These are phyloP conservation scores for Xylaria sp. DNA, from an alignment of 2,329 filamentous ascomycete genomes.

Conservation along the genomic window DNA sequence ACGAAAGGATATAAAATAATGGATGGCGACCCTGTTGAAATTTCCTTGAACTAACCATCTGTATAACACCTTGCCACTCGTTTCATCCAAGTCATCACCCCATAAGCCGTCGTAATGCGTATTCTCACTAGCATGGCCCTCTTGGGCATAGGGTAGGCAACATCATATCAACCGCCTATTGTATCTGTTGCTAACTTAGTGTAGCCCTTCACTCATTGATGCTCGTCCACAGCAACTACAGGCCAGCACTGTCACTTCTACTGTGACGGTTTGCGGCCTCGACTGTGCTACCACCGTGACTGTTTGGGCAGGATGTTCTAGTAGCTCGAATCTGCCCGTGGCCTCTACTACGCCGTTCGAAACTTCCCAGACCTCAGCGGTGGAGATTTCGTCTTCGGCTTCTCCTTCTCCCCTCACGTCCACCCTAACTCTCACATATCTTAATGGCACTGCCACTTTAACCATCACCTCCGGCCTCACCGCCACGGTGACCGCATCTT, in stretches of 20 bases:
- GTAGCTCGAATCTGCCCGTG: conserved; percentile 31
- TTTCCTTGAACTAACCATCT: conserved; percentile 14
- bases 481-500: conserved; percentile 34
- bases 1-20: conserved; percentile 37
- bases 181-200: conserved; percentile 37
- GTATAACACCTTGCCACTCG: conserved; percentile 43
- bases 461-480: conserved; percentile 40
- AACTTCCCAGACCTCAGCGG: conserved; percentile 36
- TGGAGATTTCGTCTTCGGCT: conserved; percentile 22
- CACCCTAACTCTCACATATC: conserved; percentile 28
- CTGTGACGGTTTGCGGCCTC: conserved; percentile 45
- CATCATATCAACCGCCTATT: background rate
- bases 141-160: conserved; percentile 45
- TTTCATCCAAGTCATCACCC: conserved; percentile 37
- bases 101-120: conserved; percentile 42
- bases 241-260: conserved; percentile 41
- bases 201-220: conserved; percentile 42
- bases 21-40: conserved; percentile 4
- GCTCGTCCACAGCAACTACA: conserved; percentile 41
- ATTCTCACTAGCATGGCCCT: conserved; percentile 41
- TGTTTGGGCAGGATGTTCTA: conserved; percentile 44
- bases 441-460: conserved; percentile 36
- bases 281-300: conserved; percentile 47
- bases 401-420: conserved; percentile 19
- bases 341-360: conserved; percentile 35